Evolutionary conservation across 2,329 filamentous ascomycete species (phyloP).

Genomic region (Aspergillus sp.): DNA sequence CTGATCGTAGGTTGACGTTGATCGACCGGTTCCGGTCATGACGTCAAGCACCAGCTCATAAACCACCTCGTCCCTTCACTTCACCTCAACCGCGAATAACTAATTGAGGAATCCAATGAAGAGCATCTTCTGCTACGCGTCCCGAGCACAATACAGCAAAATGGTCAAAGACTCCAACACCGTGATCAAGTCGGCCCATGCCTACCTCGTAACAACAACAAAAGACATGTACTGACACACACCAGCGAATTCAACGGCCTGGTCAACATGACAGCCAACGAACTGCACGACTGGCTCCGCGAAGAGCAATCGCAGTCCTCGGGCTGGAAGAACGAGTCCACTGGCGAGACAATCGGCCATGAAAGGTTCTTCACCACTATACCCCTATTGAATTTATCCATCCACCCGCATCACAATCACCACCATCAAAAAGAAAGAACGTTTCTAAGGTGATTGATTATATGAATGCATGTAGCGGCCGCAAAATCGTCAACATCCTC

Average conservation of each 20-base stretch:
- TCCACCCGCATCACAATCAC: no score
- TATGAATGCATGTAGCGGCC: constrained; percentile 51
- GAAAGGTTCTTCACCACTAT: constrained; percentile 47
- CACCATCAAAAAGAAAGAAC: no score
- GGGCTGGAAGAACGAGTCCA: constrained; percentile 63
- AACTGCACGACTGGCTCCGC: constrained; percentile 66
- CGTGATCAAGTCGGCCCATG: constrained; percentile 50
- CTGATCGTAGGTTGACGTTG: not conserved
- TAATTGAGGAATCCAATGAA: not conserved
- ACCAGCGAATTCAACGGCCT: constrained; percentile 66
- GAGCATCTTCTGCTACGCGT: not conserved
- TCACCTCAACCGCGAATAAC: not conserved
- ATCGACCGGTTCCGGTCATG: not conserved
- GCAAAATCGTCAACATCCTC: constrained; percentile 67
- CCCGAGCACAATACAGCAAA: constrained; percentile 25
- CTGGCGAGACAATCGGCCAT: constrained; percentile 66
- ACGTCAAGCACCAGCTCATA: not conserved
- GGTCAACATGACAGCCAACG: constrained; percentile 67
- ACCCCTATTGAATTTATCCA: no score
- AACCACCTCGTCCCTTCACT: not conserved
- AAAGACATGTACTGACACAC: constrained; percentile 36
- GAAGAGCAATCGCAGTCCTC: constrained; percentile 61
- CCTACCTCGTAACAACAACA: not conserved
- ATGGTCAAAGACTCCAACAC: constrained; percentile 59
- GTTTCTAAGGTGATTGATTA: no score